Base-by-base conservation (phyloP, 2,329 filamentous ascomycete species). In the Leptographium flavum region DNA sequence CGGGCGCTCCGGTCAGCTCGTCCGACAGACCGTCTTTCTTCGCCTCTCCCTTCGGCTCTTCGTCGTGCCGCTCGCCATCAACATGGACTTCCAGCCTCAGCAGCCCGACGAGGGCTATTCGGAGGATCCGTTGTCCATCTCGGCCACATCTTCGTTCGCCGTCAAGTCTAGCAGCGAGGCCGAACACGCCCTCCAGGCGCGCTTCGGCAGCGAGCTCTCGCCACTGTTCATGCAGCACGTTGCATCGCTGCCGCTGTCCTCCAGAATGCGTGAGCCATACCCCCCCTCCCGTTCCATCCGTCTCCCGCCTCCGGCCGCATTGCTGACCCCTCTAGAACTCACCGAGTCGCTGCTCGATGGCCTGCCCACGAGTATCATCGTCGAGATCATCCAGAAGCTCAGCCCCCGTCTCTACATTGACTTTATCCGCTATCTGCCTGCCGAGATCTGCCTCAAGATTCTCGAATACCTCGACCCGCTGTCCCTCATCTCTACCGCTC, bases 381-480 rank as follows among this genome's bases (percentile, higher is more conserved):
- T 83, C 42, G 73, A 81, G 38, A 84, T 95, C 44, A 85, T 94
- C 39, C 76, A 88, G 45, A 76, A 81, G 51, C 67, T 94, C 17
- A 83, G 81, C 50, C 85, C 87, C 4, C 74, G 88, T 43, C 79
- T 96, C 3, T 88, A 95, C 62, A 90, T 95, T 64, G 86, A 98
- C 63, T 94, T 94, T 45, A 79, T 94, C 36, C 69, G 77, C 51
- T 79, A 86, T 55, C 75, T 98, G 1, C 92, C 92, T 0, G 79
- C 85, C 23, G 92, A 98, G 60, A 83, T 98, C 55, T 93, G 87
- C 49, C 79, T 92, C 38, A 83, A 93, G 56, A 82, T 96, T 38
- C 80, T 98, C 37, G 81, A 83, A 15, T 92, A 87, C 57, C 79
- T 98, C 42, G 83, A 88, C 45, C 83, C 87, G 1, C 61, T 78